phyloP scores from a whole-genome alignment of 768 basidiomycete genomes.

The Pleurotus giganteus region DNA sequence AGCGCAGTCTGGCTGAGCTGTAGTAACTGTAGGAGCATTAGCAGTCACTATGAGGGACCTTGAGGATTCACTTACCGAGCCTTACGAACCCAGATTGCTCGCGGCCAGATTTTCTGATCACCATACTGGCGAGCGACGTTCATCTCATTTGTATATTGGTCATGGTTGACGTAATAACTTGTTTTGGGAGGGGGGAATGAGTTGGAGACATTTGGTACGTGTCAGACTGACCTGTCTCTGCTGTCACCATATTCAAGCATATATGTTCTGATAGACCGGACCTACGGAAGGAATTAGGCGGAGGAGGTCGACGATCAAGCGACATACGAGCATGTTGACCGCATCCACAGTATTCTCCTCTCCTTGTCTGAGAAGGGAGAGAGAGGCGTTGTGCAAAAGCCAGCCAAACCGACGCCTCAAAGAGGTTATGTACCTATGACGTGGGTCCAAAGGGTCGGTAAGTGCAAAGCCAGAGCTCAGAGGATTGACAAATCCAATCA shows the following conservation, averaged over 20 bases:
- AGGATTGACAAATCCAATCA: conserved; percentile 64
- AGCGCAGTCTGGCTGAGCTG: conserved; percentile 63
- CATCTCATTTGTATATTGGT: conserved; percentile 58
- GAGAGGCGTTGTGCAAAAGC: conserved; percentile 71
- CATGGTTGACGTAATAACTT: conserved; percentile 57
- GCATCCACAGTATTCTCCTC: conserved; percentile 83
- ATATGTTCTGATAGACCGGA: conserved; percentile 67
- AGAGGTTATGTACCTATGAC: conserved; percentile 56
- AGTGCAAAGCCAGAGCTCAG: conserved; percentile 68
- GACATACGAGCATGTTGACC: conserved; percentile 65
- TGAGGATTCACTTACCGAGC: conserved; percentile 46
- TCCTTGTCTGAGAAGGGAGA: conserved; percentile 65
- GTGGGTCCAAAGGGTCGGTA: conserved; percentile 59
- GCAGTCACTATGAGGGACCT: conserved; percentile 4
- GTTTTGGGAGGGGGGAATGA: not conserved
- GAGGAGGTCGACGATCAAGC: not conserved
- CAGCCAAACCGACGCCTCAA: conserved; percentile 63
- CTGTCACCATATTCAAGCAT: conserved; percentile 77
- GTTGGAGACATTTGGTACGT: not conserved
- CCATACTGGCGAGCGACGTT: conserved; percentile 67
- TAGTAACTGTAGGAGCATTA: conserved; percentile 42
- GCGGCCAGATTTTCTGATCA: conserved; percentile 74
- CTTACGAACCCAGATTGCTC: conserved; percentile 64
- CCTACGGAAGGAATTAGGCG: conserved; percentile 30
- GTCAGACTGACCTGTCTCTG: conserved; percentile 43